Evolutionary conservation across 2,329 filamentous ascomycete genomes (phyloP).

Genomic region (Cytospora paraplurivora): DNA sequence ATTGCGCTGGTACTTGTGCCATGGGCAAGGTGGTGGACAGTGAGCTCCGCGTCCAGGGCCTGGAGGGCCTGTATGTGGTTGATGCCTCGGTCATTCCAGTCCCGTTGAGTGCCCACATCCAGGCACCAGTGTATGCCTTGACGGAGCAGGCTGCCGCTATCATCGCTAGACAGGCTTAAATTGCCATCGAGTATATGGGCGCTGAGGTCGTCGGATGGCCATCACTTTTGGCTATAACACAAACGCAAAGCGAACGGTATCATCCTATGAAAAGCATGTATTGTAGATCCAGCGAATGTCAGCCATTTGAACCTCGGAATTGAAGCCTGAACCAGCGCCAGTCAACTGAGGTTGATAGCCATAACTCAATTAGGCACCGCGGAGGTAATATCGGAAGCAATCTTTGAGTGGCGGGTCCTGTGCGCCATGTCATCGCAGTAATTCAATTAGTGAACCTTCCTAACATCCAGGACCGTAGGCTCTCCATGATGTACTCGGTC

Average conservation of each 20-base stretch:
- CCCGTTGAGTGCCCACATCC: constrained; percentile 22
- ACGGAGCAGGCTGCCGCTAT: constrained; percentile 17
- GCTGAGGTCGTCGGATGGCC: neutral
- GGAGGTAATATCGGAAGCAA: neutral
- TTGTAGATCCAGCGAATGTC: too few relatives aligned
- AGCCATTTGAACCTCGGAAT: too few relatives aligned
- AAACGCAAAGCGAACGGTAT: too few relatives aligned
- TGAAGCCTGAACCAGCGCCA: neutral
- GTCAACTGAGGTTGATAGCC: neutral
- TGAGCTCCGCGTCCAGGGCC: constrained; percentile 42
- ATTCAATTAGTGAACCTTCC: neutral
- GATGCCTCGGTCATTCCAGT: constrained; percentile 43
- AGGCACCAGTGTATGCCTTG: constrained; percentile 19
- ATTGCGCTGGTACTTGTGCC: constrained; percentile 35
- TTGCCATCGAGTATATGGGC: neutral
- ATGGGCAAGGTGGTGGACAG: constrained; percentile 40
- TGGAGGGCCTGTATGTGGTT: constrained; percentile 42
- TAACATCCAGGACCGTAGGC: neutral
- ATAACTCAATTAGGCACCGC: neutral
- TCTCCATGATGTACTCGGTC: too few relatives aligned
- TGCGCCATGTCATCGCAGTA: neutral
- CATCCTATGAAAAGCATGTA: too few relatives aligned
- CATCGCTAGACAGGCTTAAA: constrained; percentile 12
- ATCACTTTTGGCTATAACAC: neutral
- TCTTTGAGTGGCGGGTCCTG: neutral